A percentile compares a stretch with the other conserved stretches of the same genome.
These are phyloP conservation scores for Lentinula novae-zelandiae DNA, from an alignment of 1,284 basidiomycete species.

Conservation along the genomic window DNA sequence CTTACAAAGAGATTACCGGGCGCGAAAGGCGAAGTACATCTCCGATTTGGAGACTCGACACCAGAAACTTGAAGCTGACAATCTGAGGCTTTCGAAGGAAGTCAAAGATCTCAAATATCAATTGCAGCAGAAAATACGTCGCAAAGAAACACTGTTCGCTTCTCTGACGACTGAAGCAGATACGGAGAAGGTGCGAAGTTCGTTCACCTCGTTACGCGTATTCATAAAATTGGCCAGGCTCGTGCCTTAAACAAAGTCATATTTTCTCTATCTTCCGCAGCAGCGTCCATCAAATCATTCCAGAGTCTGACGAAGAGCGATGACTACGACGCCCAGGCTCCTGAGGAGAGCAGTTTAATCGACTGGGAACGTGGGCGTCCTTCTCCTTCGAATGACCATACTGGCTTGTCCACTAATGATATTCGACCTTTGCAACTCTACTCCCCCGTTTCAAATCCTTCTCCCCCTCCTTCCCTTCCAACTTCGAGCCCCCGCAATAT, in stretches of 20 bases:
- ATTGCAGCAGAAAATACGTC: background rate
- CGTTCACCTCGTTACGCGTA: background rate
- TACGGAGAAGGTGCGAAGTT: background rate
- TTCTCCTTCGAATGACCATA: background rate
- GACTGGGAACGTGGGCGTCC: background rate
- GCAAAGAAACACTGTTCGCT: background rate
- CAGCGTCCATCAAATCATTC: constrained; percentile 5
- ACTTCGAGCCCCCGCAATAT: background rate
- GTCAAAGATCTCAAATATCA: constrained; percentile 2
- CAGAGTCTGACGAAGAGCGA: background rate
- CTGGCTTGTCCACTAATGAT: background rate
- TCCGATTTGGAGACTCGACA: constrained; percentile 6
- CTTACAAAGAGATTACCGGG: constrained; percentile 11
- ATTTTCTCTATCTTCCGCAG: constrained; percentile 1
- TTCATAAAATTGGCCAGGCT: background rate
- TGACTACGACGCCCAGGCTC: background rate
- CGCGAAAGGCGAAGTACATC: constrained; percentile 8
- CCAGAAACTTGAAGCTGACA: constrained; percentile 4
- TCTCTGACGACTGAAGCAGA: constrained; percentile 1
- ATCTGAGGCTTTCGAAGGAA: constrained; percentile 4
- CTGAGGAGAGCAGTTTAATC: background rate
- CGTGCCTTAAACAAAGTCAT: constrained; percentile 9
- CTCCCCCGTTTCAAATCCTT: background rate
- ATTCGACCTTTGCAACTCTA: background rate
- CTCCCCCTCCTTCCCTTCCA: background rate